A percentile compares a stretch with the other conserved stretches of the same genome.
These are phyloP conservation scores for Apium graveolens DNA, from an alignment of 129 eudicot species.

Conservation along the genomic window DNA sequence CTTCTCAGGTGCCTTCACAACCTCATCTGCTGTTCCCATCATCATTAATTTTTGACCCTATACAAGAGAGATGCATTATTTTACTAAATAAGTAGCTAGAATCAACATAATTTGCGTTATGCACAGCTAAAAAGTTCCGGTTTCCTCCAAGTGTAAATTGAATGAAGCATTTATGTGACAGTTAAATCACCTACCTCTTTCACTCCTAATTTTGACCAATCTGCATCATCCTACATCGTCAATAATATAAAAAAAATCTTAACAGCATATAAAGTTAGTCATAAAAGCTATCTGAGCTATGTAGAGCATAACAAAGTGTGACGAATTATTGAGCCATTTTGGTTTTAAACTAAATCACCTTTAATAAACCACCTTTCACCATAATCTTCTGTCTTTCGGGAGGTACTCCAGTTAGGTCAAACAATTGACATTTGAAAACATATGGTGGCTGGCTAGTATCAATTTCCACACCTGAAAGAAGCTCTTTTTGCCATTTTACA, in stretches of 20 bases:
- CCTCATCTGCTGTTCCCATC: constrained; percentile 99
- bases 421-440: constrained; percentile 86
- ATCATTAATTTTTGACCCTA: constrained; percentile 96
- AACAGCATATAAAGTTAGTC: background rate
- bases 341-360: constrained; percentile 38
- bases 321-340: background rate
- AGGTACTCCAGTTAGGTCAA: constrained; percentile 94
- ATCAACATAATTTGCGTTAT: background rate
- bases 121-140: background rate
- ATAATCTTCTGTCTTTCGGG: constrained; percentile 97
- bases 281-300: background rate
- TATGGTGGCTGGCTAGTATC: constrained; percentile 92
- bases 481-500: constrained; percentile 95
- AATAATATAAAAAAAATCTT: constrained; percentile 14
- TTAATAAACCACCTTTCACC: constrained; percentile 88
- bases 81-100: background rate
- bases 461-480: constrained; percentile 68
- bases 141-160: background rate
- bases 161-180: constrained; percentile 12
- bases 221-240: constrained; percentile 72
- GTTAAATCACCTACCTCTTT: constrained; percentile 58
- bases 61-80: constrained; percentile 12
- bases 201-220: constrained; percentile 90
- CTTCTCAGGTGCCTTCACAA: constrained; percentile 95
- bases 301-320: background rate